Conservation (phyloP, 169 alveolate species). For the Cryptosporidium xiaoi region DNA sequence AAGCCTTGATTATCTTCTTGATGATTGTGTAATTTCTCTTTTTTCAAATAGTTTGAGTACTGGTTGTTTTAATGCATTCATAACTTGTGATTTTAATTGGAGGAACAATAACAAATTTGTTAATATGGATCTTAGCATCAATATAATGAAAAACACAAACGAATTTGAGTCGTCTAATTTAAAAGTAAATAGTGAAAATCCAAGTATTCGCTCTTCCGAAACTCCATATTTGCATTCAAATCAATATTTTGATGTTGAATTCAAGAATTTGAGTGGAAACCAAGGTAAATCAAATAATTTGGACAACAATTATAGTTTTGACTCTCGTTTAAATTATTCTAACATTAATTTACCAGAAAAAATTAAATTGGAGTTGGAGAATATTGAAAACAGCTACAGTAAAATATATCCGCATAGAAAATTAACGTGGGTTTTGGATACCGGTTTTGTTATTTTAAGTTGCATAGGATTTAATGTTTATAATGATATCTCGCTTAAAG, state of each 20-base stretch:
- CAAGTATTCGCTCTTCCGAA: no score
- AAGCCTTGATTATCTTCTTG: constrained; percentile 23
- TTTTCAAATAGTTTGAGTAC: constrained; percentile 9
- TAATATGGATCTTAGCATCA: neutral
- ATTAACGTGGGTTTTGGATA: constrained; percentile 56
- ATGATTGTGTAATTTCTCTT: constrained; percentile 14
- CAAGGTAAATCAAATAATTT: no score
- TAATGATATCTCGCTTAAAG: neutral
- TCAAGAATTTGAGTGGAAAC: no score
- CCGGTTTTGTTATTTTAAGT: constrained; percentile 40
- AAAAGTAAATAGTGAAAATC: no score
- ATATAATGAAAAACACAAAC: neutral
- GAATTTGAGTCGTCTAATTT: neutral
- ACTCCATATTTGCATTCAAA: no score
- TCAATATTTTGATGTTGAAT: no score
- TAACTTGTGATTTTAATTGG: constrained; percentile 65
- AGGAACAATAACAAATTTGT: neutral
- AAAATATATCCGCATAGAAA: constrained; percentile 49
- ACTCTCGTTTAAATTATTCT: neutral
- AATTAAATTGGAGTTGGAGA: constrained; percentile 2
- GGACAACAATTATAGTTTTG: no score
- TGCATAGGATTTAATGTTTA: constrained; percentile 35
- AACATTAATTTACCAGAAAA: constrained; percentile 15
- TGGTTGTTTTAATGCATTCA: constrained; percentile 1
- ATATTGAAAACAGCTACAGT: constrained; percentile 23